A percentile compares a stretch with the other conserved stretches of the same genome.
Evolutionary conservation across 2,329 filamentous ascomycete species (phyloP).

Genomic region (Endoconidiophora polonica): DNA sequence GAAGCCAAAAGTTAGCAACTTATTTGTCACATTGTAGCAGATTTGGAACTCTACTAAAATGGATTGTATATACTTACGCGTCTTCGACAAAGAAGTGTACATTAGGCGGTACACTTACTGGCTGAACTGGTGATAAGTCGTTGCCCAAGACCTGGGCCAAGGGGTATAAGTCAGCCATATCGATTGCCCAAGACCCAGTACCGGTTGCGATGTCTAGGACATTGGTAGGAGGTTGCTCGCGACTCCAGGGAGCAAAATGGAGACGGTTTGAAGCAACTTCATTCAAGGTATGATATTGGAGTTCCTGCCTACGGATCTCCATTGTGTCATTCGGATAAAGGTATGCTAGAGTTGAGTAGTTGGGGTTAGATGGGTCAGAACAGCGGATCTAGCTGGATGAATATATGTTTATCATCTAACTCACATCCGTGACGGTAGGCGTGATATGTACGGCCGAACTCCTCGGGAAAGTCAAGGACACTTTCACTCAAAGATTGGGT

Average conservation of each 20-base stretch:
- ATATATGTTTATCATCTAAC: constrained; percentile 14
- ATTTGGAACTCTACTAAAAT: background rate
- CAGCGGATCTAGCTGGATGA: background rate
- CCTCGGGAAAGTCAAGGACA: constrained; percentile 25
- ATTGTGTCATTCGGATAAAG: constrained; percentile 28
- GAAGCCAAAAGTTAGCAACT: background rate
- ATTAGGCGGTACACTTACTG: constrained; percentile 49
- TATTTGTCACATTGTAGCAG: background rate
- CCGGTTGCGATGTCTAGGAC: constrained; percentile 30
- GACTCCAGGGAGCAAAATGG: constrained; percentile 27
- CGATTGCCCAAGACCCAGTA: constrained; percentile 45
- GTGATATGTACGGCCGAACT: constrained; percentile 31
- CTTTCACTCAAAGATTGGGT: constrained; percentile 26
- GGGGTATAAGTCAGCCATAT: constrained; percentile 47
- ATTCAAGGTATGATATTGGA: constrained; percentile 24
- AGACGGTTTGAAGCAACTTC: constrained; percentile 24
- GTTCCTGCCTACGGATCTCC: constrained; percentile 26
- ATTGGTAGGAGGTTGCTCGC: constrained; percentile 20
- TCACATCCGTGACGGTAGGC: constrained; percentile 30
- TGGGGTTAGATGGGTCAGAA: background rate
- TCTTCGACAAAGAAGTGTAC: constrained; percentile 62
- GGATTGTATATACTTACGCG: constrained; percentile 20
- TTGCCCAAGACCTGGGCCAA: constrained; percentile 41
- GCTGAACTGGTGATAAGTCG: constrained; percentile 53
- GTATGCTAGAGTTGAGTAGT: constrained; percentile 22